These are phyloP conservation scores for Vanderwaltozyma polyspora DNA, from an alignment of 805 yeast species.

Conservation along the genomic window DNA sequence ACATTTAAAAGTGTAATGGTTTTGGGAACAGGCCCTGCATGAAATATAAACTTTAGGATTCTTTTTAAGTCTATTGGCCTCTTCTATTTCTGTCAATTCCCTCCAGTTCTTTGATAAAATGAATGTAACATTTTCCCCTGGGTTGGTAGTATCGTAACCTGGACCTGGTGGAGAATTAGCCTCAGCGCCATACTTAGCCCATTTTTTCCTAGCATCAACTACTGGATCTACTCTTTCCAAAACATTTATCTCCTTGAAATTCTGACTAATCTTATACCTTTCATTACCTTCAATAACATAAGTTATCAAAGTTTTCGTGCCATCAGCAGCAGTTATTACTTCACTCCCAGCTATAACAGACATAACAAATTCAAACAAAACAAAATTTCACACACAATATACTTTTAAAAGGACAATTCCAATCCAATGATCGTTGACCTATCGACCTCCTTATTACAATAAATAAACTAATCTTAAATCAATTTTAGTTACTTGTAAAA, in stretches of 20 bases:
- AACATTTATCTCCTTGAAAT: slow-evolving; percentile 61
- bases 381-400: no score
- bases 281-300: slow-evolving; percentile 69
- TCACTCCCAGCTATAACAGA: slow-evolving; percentile 66
- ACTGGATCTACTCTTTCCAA: slow-evolving; percentile 73
- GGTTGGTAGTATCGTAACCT: slow-evolving; percentile 74
- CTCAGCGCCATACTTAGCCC: slow-evolving; percentile 85
- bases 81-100: slow-evolving; percentile 61
- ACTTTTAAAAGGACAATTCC: no score
- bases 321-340: slow-evolving; percentile 69
- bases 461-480: no score
- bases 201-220: slow-evolving; percentile 74
- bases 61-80: slow-evolving; percentile 35
- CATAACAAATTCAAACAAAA: slow-evolving; percentile 12
- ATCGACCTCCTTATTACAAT: no score
- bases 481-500: no score
- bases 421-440: no score
- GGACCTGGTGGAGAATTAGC: slow-evolving; percentile 69
- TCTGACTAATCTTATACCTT: slow-evolving; percentile 78
- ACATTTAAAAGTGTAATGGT: slow-evolving; percentile 88
- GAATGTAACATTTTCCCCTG: slow-evolving; percentile 77
- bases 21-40: slow-evolving; percentile 91
- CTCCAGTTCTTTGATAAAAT: slow-evolving; percentile 68
- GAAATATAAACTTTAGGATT: slow-evolving; percentile 37
- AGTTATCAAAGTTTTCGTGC: slow-evolving; percentile 77